Evolutionary conservation across 371 early-diverging fungal species (phyloP), one percentile per base, ranked within the genome.

Genomic region (Basidiobolus meristosporus): DNA sequence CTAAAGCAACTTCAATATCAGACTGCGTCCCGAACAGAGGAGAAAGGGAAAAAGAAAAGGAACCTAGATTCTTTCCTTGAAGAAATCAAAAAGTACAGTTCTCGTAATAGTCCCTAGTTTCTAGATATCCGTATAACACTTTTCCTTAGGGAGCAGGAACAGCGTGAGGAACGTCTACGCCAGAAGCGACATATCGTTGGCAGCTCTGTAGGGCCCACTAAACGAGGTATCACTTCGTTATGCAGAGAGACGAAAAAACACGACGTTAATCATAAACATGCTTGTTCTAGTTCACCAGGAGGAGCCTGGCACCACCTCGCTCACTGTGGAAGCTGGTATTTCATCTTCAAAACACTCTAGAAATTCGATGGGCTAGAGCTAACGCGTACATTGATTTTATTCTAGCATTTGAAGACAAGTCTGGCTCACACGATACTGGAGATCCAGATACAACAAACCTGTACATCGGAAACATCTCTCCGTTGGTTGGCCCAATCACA

Each of bases 391-490:
- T 23, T 22, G 16, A 38, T 31, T 4, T 36, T 9, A 9, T 32
- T 20, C 19, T 31, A 54, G 56, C 59, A 9, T 56, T 53, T 45
- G 59, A 64, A 26, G 56, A 65, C 30, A 51, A 59, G 2, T 40
- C 56, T 23, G 79, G 74, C 11, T 72, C 77, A 9, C 66, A 69
- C 39, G 82, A 83, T 46, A 66, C 65, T 7, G 82, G 79, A 10
- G 84, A 87, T 51, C 72, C 71, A 5, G 47, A 44, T n/a, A 80
- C 90, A 10, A 88, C 90, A 10, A 91, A 91, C 47, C 52, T 93
- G n/a, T 89, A 77, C 50, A 65, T 93, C 17, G 77, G 84, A 17
- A 88, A 90, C 45, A 62, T 93, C 43, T 67, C 67, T 40, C 81
- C 82, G 0, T 46, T 47, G 6, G 48, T 44, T 39, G 30, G 18